A percentile compares a stretch with the other conserved stretches of the same genome.
Evolutionary conservation across 805 yeast species (phyloP).

Genomic region (Saccharomycopsis schoenii): DNA sequence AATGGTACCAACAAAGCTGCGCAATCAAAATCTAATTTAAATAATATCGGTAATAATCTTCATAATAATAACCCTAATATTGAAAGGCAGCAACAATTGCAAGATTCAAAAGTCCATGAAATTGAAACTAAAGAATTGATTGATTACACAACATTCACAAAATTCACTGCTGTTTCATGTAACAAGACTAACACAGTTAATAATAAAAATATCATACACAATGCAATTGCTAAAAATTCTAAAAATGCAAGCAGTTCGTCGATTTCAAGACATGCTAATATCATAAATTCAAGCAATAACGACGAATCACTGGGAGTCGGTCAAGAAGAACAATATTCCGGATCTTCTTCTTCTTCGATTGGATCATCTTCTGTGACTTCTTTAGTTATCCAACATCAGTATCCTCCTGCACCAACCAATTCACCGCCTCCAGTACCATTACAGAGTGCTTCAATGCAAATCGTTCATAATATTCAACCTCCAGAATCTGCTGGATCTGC

Average conservation of each 20-base stretch:
- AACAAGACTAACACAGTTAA: conserved; percentile 6
- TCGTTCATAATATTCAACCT: neutral
- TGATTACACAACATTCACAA: conserved; percentile 4
- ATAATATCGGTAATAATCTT: neutral
- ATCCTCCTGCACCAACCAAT: neutral
- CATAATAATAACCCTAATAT: neutral
- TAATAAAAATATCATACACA: conserved; percentile 4
- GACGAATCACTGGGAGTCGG: neutral
- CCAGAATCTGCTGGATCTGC: neutral
- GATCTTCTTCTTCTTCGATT: neutral
- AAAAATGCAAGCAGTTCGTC: neutral
- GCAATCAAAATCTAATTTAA: conserved; percentile 10
- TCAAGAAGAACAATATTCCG: neutral
- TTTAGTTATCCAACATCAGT: neutral
- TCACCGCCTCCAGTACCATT: neutral
- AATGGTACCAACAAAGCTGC: neutral
- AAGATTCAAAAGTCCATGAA: neutral
- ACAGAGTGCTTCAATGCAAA: neutral
- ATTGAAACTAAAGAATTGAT: neutral
- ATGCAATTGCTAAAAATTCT: conserved; percentile 9
- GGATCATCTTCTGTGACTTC: neutral
- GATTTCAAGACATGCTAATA: neutral
- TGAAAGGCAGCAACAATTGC: neutral
- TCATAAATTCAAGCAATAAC: neutral
- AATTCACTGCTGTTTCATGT: conserved; percentile 5